A percentile compares a stretch with the other conserved stretches of the same genome.
Evolutionary conservation across 2,329 filamentous ascomycete genomes (phyloP).

Genomic region (Penicillium glabrum): DNA sequence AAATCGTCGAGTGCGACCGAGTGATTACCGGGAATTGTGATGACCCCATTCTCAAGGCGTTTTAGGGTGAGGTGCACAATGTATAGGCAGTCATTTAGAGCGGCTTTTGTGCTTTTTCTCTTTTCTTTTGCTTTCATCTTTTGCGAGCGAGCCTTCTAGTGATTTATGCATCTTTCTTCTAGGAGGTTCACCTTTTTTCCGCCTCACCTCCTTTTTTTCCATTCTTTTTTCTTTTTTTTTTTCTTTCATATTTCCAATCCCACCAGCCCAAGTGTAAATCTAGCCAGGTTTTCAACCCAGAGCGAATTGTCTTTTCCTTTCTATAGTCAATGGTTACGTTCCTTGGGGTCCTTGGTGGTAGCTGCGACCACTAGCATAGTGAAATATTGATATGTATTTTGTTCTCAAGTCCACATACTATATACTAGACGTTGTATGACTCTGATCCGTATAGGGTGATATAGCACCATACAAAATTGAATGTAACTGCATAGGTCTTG

Average conservation of each 20-base stretch:
- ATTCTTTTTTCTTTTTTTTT: neutral
- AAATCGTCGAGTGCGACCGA: constrained; percentile 75
- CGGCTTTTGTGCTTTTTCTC: neutral
- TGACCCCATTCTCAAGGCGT: neutral
- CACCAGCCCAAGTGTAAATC: constrained; percentile 6
- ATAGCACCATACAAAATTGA: neutral
- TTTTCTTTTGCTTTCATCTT: neutral
- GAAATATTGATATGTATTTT: neutral
- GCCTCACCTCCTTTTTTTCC: neutral
- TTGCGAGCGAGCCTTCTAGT: neutral
- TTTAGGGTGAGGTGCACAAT: constrained; percentile 2
- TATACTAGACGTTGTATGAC: no score
- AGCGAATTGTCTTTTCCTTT: neutral
- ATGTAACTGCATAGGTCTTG: no score
- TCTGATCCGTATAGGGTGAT: neutral
- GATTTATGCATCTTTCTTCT: neutral
- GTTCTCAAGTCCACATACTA: no score
- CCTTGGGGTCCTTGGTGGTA: neutral
- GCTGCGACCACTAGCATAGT: neutral
- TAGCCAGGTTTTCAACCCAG: neutral
- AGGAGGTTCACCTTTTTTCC: neutral
- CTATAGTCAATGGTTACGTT: neutral
- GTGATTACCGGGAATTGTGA: constrained; percentile 84
- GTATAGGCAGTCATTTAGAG: constrained; percentile 4
- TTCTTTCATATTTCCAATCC: neutral